phyloP scores from a whole-genome alignment of 495 filamentous ascomycete species.

The Thermochaetoides thermophila region DNA sequence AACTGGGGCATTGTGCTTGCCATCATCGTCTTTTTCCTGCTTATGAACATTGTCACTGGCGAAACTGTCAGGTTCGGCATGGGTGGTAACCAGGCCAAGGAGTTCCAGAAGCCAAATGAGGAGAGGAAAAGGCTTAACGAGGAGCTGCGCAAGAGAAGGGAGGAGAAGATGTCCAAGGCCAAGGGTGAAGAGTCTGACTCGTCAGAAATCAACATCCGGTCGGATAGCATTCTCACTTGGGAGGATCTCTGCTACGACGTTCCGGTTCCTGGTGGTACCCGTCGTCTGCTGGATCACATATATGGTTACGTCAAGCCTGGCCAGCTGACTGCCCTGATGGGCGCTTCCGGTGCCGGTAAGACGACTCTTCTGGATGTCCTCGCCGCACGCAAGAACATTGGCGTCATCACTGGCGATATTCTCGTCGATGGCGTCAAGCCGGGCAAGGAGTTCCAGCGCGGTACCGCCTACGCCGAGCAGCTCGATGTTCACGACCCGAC shows the following conservation, averaged over 20 bases:
- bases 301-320: constrained; percentile 71
- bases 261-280: constrained; percentile 50
- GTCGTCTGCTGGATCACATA: constrained; percentile 53
- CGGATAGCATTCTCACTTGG: constrained; percentile 62
- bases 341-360: constrained; percentile 75
- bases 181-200: constrained; percentile 29
- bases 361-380: constrained; percentile 72
- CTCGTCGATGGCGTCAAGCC: constrained; percentile 56
- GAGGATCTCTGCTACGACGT: constrained; percentile 68
- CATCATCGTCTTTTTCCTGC: constrained; percentile 52
- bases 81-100: constrained; percentile 63
- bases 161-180: constrained; percentile 18
- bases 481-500: constrained; percentile 67
- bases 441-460: constrained; percentile 59
- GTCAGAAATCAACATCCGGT: constrained; percentile 45
- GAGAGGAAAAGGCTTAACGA: constrained; percentile 58
- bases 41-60: constrained; percentile 54
- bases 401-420: constrained; percentile 59
- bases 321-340: constrained; percentile 69
- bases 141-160: constrained; percentile 41
- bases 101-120: constrained; percentile 54
- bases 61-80: constrained; percentile 64
- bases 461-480: constrained; percentile 72
- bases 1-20: constrained; percentile 63
- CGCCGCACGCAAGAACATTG: constrained; percentile 62